Base-by-base conservation (phyloP, 768 basidiomycete genomes). In the Glaciozyma antarctica region DNA sequence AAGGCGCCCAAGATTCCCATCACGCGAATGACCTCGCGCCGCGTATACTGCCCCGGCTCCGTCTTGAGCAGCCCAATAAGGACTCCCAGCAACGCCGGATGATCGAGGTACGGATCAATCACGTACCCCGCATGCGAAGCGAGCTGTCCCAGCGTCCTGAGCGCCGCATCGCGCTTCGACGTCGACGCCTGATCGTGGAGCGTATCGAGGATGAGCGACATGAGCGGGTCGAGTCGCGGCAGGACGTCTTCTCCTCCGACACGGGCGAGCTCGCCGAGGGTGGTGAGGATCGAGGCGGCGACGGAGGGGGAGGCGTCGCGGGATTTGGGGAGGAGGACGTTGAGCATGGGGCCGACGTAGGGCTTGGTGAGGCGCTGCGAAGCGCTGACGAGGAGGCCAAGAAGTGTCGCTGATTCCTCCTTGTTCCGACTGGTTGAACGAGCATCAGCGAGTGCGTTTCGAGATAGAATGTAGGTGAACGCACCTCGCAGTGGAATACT, bases 121-220 rank as follows among this genome's bases (percentile, higher is more conserved):
- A 97, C 94, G 73, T 91, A 95, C 62, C 91, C 92, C 0, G 94
- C 92, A 76, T 90, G 93, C 12, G 90, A 90, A 71, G 92, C 94
- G 16, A 99, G 82, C 77, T 97, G 95, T 3, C 95, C 95, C 26
- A 99, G 82, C 0, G 95, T 92, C 66, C 87, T 87, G 44, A 99
- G 78, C 6, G 95, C 93, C 48, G 95, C 92, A 75, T 98, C 91
- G 52, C 95, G 84, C 78, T 95, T 97, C 24, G 71, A 61, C 34
- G 76, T 64, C 3, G 86, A 81, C 0, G 90, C 85, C 28, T 93
- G 86, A 74, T 98, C 95, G n/a, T 88, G 85, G 22, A 99, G 81
- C 71, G 88, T 86, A 12, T 86, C 78, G 65, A 98, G 86, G 74
- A 98, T 88, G 53, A 95, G 85, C 58, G 85, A 81, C 88, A 99